Percentiles rank a stretch among this genome's conserved stretches.
Conservation (phyloP, 805 yeast species). For the Blastobotrys muscicola region DNA sequence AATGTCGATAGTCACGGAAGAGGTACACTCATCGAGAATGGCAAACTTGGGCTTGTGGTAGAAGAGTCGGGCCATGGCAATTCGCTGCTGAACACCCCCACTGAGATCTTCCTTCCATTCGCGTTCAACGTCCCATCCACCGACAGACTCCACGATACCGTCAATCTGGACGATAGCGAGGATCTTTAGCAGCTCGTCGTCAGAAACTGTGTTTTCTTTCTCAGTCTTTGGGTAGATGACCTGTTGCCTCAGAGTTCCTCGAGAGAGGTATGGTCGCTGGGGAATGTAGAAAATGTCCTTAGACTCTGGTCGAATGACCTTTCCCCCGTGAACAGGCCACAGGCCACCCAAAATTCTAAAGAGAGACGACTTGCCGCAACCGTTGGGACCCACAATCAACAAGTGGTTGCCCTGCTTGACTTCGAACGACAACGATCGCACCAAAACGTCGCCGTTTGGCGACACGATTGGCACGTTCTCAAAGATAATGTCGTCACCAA, state of each 20-base stretch:
- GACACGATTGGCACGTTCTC: constrained; percentile 72
- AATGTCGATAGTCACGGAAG: constrained; percentile 84
- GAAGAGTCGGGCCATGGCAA: constrained; percentile 87
- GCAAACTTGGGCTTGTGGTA: constrained; percentile 91
- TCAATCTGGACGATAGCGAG: constrained; percentile 28
- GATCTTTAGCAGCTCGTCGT: constrained; percentile 28
- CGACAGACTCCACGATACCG: constrained; percentile 28
- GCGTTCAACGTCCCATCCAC: constrained; percentile 57
- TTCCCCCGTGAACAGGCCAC: constrained; percentile 67
- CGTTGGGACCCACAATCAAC: constrained; percentile 90
- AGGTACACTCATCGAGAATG: constrained; percentile 90
- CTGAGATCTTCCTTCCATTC: constrained; percentile 88
- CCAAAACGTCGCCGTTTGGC: constrained; percentile 70
- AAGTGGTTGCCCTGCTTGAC: constrained; percentile 77
- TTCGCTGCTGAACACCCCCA: constrained; percentile 84
- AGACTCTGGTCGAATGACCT: constrained; percentile 52
- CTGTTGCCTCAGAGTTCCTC: constrained; percentile 76
- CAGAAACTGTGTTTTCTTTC: constrained; percentile 33
- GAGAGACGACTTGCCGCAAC: constrained; percentile 89
- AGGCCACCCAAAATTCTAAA: constrained; percentile 86
- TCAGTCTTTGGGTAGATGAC: constrained; percentile 77
- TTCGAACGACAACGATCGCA: constrained; percentile 56
- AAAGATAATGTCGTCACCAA: constrained; percentile 55
- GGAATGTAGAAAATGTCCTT: constrained; percentile 79
- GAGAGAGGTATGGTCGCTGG: constrained; percentile 79